Percentiles rank a stretch among this genome's conserved stretches.
phyloP scores from a whole-genome alignment of 208 protist genomes.

The Novymonas esmeraldas region DNA sequence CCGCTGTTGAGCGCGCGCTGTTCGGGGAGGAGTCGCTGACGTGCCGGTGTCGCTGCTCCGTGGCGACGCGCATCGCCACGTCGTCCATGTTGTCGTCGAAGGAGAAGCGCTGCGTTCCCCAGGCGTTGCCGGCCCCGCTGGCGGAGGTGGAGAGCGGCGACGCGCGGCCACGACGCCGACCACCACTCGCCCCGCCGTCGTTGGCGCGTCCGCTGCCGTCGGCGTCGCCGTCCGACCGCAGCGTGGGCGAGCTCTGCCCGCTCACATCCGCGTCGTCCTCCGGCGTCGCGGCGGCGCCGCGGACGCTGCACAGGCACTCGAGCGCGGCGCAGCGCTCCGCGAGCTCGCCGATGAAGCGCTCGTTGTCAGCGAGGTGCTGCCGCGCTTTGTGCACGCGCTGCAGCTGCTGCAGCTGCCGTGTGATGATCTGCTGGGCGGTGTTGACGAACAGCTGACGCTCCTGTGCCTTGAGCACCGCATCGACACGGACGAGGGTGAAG shows the following conservation, averaged over 20 bases:
- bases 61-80: not conserved
- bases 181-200: not conserved
- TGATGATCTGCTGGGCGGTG: slow-evolving; percentile 62
- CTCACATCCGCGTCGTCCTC: slow-evolving; percentile 6
- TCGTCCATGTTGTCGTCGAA: slow-evolving; percentile 26
- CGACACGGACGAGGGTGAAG: slow-evolving; percentile 69
- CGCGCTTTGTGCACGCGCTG: slow-evolving; percentile 41
- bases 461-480: slow-evolving; percentile 62
- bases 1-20: not conserved
- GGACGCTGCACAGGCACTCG: slow-evolving; percentile 15
- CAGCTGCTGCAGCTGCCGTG: slow-evolving; percentile 43
- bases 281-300: slow-evolving; percentile 1
- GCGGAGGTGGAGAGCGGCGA: not conserved
- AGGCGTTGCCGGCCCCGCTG: slow-evolving; percentile 5
- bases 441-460: slow-evolving; percentile 77
- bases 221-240: not conserved
- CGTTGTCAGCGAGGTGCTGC: slow-evolving; percentile 40
- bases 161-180: not conserved
- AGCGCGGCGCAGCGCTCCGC: slow-evolving; percentile 42
- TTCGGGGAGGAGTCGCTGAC: not conserved
- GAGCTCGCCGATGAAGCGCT: slow-evolving; percentile 45
- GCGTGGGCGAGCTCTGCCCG: not conserved
- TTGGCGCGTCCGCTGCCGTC: not conserved
- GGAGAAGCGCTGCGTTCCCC: slow-evolving; percentile 11
- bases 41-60: not conserved